Base-by-base conservation (phyloP, 2,329 filamentous ascomycete genomes). In the Rhynchosporium secalis region DNA sequence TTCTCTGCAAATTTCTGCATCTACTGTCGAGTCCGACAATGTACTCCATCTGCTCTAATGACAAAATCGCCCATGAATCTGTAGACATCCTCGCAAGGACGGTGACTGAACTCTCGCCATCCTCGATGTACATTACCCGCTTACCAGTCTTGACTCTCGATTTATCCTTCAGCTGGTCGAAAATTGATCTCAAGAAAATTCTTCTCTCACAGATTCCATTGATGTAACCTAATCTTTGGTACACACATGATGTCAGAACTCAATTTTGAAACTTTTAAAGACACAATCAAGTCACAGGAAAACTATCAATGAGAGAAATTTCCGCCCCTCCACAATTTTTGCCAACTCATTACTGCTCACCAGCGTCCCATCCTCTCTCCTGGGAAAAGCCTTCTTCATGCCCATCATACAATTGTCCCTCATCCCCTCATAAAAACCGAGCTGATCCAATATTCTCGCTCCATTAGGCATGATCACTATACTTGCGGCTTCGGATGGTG, bases 361-460 rank as follows among this genome's bases (percentile, higher is more conserved):
- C n/a, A 26, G 8, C 15, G 56, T 66, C 4, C 66, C 68, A 54
- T 65, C 57, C 3, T 40, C 40, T 12, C 60, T 56, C 55, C 63
- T 59, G 6, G 62, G 26, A 31, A 48, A 63, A 4, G 48, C 43
- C 28, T 49, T 61, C n/a, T 38, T 55, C 46, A 63, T 58, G 45
- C 60, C 62, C 0, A 60, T 64, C 52, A 67, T 57, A 15, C 68
- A 62, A 4, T 43, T 36, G 2, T 58, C 38, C 20, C 56, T 64
- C 43, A 69, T 65, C 20, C 40, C 28, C 7, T 68, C 67, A 60
- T 66, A 67, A n/a, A 75, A 64, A 0, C 79, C 81, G 1, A 85
- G 67, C 66, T 85, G 82, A 62, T 84, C 81, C 1, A 83, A 68
- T 3, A 85, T 79, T 1, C 78, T 74, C 4, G 72, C 62, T 1